phyloP scores from a whole-genome alignment of 805 yeast genomes.

The Candida germanica region DNA sequence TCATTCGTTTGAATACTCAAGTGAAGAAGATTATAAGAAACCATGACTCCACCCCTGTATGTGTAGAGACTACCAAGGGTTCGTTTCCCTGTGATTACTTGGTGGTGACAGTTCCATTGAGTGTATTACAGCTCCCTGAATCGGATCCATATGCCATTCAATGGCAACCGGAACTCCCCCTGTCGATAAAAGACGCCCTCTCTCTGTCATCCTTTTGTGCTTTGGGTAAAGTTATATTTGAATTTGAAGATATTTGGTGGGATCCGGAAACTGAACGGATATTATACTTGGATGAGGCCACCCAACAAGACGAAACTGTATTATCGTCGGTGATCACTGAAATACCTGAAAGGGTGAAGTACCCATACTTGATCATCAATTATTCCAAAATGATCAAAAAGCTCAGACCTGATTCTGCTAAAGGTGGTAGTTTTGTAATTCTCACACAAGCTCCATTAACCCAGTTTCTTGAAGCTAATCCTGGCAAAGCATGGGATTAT shows the following conservation, averaged over 20 bases:
- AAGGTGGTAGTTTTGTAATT: conserved; percentile 54
- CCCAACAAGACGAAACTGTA: conserved; percentile 2
- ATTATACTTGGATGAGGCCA: conserved; percentile 17
- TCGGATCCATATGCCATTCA: conserved; percentile 43
- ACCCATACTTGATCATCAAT: conserved; percentile 63
- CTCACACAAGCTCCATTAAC: conserved; percentile 76
- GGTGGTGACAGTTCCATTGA: conserved; percentile 76
- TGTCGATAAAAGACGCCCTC: conserved; percentile 17
- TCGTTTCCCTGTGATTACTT: conserved; percentile 48
- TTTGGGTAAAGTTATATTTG: conserved; percentile 42
- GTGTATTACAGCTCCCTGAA: conserved; percentile 49
- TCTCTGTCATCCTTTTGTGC: conserved; percentile 33
- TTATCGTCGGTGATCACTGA: conserved; percentile 9
- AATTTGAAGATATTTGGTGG: conserved; percentile 43
- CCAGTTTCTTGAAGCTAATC: conserved; percentile 49
- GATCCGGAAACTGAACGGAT: conserved; percentile 44
- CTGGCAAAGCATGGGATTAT: conserved; percentile 53
- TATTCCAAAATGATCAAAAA: conserved; percentile 37
- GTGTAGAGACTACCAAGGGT: conserved; percentile 34
- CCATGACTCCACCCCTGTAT: conserved; percentile 13
- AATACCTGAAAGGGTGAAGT: conserved; percentile 48
- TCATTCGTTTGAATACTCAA: conserved; percentile 39
- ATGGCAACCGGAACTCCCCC: conserved; percentile 26
- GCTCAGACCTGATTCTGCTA: background rate
- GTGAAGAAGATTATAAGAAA: conserved; percentile 40